Evolutionary conservation across 306 rosid species (phyloP), one percentile per base, ranked within the genome.

Genomic region (Gleditsia sinensis): DNA sequence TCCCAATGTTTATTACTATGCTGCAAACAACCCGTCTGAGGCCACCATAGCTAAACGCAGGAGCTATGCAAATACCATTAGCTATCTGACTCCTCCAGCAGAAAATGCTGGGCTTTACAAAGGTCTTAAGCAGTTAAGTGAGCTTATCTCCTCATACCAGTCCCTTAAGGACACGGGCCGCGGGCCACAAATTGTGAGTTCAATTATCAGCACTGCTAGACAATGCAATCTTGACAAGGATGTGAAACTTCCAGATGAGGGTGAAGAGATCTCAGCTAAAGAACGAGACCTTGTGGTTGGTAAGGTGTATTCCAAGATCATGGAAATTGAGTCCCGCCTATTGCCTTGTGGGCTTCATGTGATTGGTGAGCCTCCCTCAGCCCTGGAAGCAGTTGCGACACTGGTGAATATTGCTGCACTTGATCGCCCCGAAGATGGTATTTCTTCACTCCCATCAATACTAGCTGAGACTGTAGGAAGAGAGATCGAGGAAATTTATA

Each of bases 161-260:
- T 95, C 98, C 34, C 92, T 95, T 43, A 95, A 88, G 82, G 99
- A 95, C 87, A 88, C 96, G 0, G 98, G 99, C 68, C 98, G 99
- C 1, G 99, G 98, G 32, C 84, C 85, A 46, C 99, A 94, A 81
- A 92, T 95, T 77, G 99, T 95, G 56, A 95, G 95, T 86, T 95
- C 99, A n/a, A 95, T 95, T 67, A 85, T 95, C 83, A 92, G 98
- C 87, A 92, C 98, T 0, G 99, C 99, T 24, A 88, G 58, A 78
- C 99, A 95, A 80, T 95, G 99, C 49, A 95, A 95, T 87, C 96
- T 95, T 30, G 98, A 95, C 83, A 95, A 95, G 90, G 99, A 95
- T 69, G 96, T 95, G n/a, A 69, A 80, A 33, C 82, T 95, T 9
- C 99, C 98, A 2, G 98, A 88, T 1, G 99, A 95, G 77, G 88